A percentile compares a stretch with the other conserved stretches of the same genome.
Conservation (phyloP, 1,139 yeast species). For the Blastobotrys raffinosifermentans region DNA sequence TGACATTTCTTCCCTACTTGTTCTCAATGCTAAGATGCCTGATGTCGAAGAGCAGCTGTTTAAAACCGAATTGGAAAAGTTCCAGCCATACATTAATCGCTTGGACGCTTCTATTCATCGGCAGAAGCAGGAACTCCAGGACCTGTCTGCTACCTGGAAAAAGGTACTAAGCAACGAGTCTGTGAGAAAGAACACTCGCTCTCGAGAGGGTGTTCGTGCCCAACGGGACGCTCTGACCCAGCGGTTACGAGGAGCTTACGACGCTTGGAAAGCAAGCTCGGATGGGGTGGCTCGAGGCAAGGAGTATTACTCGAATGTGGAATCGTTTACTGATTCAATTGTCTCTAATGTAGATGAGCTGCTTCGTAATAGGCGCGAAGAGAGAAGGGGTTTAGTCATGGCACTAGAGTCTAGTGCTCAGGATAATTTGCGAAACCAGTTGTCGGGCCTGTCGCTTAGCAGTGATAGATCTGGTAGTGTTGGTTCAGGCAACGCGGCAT, state of each 20-base stretch:
- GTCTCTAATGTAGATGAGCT: slow-evolving; percentile 35
- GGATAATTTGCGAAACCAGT: slow-evolving; percentile 24
- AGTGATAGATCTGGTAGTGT: slow-evolving; percentile 2
- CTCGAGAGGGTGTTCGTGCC: slow-evolving; percentile 36
- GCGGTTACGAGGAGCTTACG: slow-evolving; percentile 44
- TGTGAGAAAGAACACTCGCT: slow-evolving; percentile 34
- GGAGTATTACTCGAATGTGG: slow-evolving; percentile 55
- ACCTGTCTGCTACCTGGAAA: slow-evolving; percentile 55
- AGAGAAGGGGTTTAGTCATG: slow-evolving; percentile 28
- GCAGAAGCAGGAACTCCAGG: slow-evolving; percentile 53
- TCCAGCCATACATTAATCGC: slow-evolving; percentile 60
- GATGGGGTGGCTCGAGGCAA: slow-evolving; percentile 57
- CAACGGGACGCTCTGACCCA: slow-evolving; percentile 40
- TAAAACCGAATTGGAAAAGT: slow-evolving; percentile 70
- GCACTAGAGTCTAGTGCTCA: too few species aligned
- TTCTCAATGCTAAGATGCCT: slow-evolving; percentile 56
- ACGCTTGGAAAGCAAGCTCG: slow-evolving; percentile 52
- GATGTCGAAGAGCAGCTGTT: slow-evolving; percentile 59
- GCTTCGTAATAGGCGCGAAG: slow-evolving; percentile 34
- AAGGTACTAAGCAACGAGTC: slow-evolving; percentile 43
- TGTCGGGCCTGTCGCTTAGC: slow-evolving; percentile 21
- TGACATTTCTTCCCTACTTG: slow-evolving; percentile 74
- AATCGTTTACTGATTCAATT: slow-evolving; percentile 40
- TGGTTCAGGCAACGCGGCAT: slow-evolving; percentile 10
- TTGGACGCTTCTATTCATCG: slow-evolving; percentile 61